phyloP scores from a whole-genome alignment of 345 rosid species.

The Alliaria petiolata region DNA sequence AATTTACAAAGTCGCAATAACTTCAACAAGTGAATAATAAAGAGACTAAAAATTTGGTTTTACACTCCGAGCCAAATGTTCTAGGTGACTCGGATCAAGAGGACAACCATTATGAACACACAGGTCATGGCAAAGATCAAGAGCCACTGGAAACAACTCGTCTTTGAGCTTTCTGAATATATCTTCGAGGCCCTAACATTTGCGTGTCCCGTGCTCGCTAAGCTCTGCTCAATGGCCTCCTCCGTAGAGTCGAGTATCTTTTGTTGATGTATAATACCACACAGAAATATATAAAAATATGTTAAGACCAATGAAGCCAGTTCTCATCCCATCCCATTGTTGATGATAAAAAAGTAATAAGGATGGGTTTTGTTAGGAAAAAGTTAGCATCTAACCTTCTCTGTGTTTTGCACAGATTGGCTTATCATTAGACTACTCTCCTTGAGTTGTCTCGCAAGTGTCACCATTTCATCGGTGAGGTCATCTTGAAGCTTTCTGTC shows the following conservation, averaged over 20 bases:
- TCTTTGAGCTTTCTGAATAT: slow-evolving; percentile 66
- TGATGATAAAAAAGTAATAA: not conserved
- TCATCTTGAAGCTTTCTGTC: slow-evolving; percentile 80
- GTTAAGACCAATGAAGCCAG: no score
- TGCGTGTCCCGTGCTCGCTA: slow-evolving; percentile 78
- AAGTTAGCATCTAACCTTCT: slow-evolving; percentile 43
- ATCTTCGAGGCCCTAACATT: slow-evolving; percentile 59
- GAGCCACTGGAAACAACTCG: slow-evolving; percentile 85
- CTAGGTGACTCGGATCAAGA: slow-evolving; percentile 74
- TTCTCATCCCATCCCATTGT: no score
- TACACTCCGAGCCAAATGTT: not conserved
- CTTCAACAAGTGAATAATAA: no score
- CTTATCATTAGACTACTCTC: slow-evolving; percentile 83
- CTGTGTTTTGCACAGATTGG: slow-evolving; percentile 74
- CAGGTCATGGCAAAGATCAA: slow-evolving; percentile 64
- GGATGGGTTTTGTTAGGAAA: not conserved
- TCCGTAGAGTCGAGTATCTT: slow-evolving; percentile 90
- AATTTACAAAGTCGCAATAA: not conserved
- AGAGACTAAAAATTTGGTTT: not conserved
- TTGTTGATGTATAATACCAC: slow-evolving; percentile 1
- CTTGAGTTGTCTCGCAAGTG: slow-evolving; percentile 77
- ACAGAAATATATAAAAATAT: no score
- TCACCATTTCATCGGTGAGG: slow-evolving; percentile 94
- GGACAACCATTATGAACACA: slow-evolving; percentile 80
- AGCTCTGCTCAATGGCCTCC: slow-evolving; percentile 82